Percentiles rank a stretch among this genome's conserved stretches.
phyloP scores from a whole-genome alignment of 1,284 basidiomycete genomes.

The Naganishia sp. region DNA sequence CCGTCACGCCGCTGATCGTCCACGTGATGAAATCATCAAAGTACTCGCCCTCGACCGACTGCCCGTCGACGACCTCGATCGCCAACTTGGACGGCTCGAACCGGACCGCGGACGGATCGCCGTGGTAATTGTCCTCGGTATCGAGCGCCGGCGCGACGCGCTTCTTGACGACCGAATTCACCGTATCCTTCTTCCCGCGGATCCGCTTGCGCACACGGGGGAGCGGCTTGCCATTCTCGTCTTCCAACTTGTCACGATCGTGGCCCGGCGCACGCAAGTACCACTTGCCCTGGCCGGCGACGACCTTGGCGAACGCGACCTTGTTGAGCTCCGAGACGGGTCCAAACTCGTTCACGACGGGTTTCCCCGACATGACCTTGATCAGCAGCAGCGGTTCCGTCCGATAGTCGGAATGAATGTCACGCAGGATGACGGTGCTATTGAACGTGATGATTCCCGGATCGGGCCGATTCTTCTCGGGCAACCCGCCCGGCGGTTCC shows the following conservation, averaged over 20 bases:
- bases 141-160: conserved; percentile 31
- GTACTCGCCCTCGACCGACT: conserved; percentile 29
- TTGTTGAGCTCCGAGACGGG: conserved; percentile 33
- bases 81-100: conserved; percentile 30
- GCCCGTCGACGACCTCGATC: conserved; percentile 19
- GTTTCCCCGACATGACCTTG: conserved; percentile 32
- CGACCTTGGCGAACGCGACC: conserved; percentile 34
- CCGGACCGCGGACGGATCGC: conserved; percentile 22
- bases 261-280: conserved; percentile 34
- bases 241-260: conserved; percentile 32
- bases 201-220: conserved; percentile 25
- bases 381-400: conserved; percentile 34
- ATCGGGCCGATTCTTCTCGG: conserved; percentile 22
- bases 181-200: conserved; percentile 28
- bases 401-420: conserved; percentile 33
- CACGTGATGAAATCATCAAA: conserved; percentile 35
- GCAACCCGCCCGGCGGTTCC: conserved; percentile 27
- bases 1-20: conserved; percentile 34
- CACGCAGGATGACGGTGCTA: conserved; percentile 33
- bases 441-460: conserved; percentile 30
- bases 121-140: conserved; percentile 27
- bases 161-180: conserved; percentile 32
- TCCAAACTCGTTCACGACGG: conserved; percentile 27
- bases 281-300: conserved; percentile 34
- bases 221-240: conserved; percentile 27